Evolutionary conservation across 768 basidiomycete species (phyloP), one percentile per base, ranked within the genome.

Genomic region (Boletus sp.): DNA sequence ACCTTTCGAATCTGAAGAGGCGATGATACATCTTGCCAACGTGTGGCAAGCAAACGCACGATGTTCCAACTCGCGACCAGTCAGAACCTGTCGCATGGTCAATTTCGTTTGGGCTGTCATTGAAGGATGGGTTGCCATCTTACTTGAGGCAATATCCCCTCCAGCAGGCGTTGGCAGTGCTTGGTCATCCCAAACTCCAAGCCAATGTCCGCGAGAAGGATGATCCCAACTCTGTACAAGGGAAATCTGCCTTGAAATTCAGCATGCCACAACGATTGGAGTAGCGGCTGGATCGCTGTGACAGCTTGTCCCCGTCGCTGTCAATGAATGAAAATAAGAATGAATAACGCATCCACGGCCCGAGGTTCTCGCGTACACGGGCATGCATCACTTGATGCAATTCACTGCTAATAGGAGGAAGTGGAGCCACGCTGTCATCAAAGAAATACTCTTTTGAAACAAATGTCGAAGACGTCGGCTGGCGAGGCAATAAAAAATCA

Each of bases 111-210:
- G n/a, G 1, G 39, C 4, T 19, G 19, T 14, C 8, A 44, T 7
- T 17, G 45, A 11, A 54, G 33, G n/a, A 42, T 40, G 19, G 59
- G 74, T 9, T 21, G 32, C 17, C 17, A 37, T 41, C 58, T 55
- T 54, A 87, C 91, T 74, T 93, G 91, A 21, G 91, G 91, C 77
- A 93, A 80, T 43, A 92, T 82, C 55, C 88, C 90, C 45, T 90
- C 85, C 43, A 94, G 61, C 47, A 92, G 77, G 53, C 76, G 78
- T 58, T 73, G 76, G 53, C 83, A 84, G 55, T 82, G 78, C 62
- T 81, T 80, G 14, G 85, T 79, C 80, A 92, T 83, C 15, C 84
- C 86, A 64, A 88, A 87, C 61, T 92, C 88, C 19, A 93, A 71
- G 8, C 84, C 83, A 56, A 90, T 71, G 62, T 94, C 92, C 1